Base-by-base conservation (phyloP, 2,329 filamentous ascomycete species). In the Pestalotiopsis sp. region DNA sequence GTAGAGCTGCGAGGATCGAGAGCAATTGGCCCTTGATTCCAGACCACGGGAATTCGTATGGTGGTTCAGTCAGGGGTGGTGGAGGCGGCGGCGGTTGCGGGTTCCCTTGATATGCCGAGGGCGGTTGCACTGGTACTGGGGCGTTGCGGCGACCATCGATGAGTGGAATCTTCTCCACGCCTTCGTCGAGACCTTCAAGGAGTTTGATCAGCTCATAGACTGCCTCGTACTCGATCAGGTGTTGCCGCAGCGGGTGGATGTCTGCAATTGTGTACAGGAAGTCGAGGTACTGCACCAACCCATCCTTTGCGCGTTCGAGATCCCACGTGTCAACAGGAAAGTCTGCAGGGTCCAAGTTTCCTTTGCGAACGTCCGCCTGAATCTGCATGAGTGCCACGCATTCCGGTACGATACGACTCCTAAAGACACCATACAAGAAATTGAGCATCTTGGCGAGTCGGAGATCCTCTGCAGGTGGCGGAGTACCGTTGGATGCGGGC, bases 281-380 rank as follows among this genome's bases (percentile, higher is more conserved):
- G 74, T 98, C 95, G 1, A 98, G 88, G 76, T 97, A 97, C 79
- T 98, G 95, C 65, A 95, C 94, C 1, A 98, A 89, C 0, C 95
- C 95, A 76, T 98, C 95, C 78, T 97, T 97, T 69, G 97, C 95
- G 14, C 95, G 90, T 78, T 98, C 95, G 92, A 98, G 97, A 75
- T 98, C 95, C 95, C 95, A 98, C 61, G 94, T 88, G 75, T 98
- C 97, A 1, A 98, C 90, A 0, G 95, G 95, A 75, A 98, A 98
- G 75, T 98, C 95, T 70, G 93, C 90, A 0, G 93, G 90, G 69
- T 95, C 88, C 17, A 91, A 90, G 68, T 90, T 86, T 39, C 91
- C 90, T 55, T 91, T 90, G 57, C 93, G 91, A 41, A 98, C 97
- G 76, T 97, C 92, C 17, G 93, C 93, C 81, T 98, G 95, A 3